Percentiles rank a stretch among this genome's conserved stretches.
Conservation (phyloP, 2,329 filamentous ascomycete genomes). For the Penicillium sp. region DNA sequence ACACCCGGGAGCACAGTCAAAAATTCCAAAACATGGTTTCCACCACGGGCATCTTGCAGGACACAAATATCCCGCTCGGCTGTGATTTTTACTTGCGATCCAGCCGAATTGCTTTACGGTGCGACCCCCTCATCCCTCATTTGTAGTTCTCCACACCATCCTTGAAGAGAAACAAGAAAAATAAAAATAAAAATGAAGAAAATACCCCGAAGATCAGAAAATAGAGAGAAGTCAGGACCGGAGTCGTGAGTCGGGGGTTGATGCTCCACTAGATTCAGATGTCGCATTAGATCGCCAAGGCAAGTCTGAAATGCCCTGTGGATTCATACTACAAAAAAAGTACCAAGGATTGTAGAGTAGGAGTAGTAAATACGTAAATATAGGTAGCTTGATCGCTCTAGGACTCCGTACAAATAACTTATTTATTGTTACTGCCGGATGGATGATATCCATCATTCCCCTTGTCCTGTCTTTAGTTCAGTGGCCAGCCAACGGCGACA, state of each 20-base stretch:
- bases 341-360: too few species aligned
- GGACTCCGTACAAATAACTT: too few species aligned
- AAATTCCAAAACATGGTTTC: slow-evolving; percentile 10
- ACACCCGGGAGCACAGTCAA: slow-evolving; percentile 15
- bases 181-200: neutral
- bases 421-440: too few species aligned
- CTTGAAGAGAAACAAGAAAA: slow-evolving; percentile 8
- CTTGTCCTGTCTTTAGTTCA: neutral
- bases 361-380: neutral
- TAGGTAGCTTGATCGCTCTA: neutral
- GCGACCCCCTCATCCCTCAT: neutral
- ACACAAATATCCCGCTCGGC: slow-evolving; percentile 9
- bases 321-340: neutral
- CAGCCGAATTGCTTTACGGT: slow-evolving; percentile 5
- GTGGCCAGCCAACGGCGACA: neutral
- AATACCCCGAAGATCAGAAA: slow-evolving; percentile 1
- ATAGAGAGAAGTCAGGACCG: neutral
- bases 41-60: slow-evolving; percentile 1
- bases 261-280: slow-evolving; percentile 6
- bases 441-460: too few species aligned
- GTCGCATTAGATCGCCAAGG: neutral
- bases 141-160: slow-evolving; percentile 8
- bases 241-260: slow-evolving; percentile 5
- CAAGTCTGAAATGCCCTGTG: neutral
- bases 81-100: slow-evolving; percentile 10